Percentiles rank a stretch among this genome's conserved stretches.
These are phyloP conservation scores for Coemansia sp. DNA, from an alignment of 192 early-diverging fungal species.

Conservation along the genomic window DNA sequence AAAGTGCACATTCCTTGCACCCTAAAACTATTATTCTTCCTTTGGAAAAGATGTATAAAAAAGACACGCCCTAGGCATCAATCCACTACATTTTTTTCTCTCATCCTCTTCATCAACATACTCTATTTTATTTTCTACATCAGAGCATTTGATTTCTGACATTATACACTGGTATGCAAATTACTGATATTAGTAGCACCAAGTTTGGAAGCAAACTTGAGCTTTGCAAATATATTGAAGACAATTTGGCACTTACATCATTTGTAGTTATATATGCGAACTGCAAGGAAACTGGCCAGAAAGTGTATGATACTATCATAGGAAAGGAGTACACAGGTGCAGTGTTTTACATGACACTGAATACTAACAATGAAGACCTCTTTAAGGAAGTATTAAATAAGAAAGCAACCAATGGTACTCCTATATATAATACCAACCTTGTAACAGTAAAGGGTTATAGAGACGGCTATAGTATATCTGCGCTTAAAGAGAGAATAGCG, in stretches of 20 bases:
- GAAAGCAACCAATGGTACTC: not conserved
- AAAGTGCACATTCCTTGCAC: too few relatives aligned
- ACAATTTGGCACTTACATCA: not conserved
- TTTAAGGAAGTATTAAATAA: not conserved
- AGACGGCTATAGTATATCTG: not conserved
- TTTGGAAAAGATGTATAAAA: too few relatives aligned
- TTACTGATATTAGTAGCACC: not conserved
- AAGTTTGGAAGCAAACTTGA: not conserved
- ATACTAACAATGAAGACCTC: not conserved
- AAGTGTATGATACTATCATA: not conserved
- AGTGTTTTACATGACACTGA: not conserved
- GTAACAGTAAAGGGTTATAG: not conserved
- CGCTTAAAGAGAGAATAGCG: not conserved
- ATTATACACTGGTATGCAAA: not conserved
- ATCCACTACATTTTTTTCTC: too few relatives aligned
- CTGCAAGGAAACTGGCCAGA: not conserved
- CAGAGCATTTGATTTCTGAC: too few relatives aligned
- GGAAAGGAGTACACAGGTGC: not conserved
- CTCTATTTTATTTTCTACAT: too few relatives aligned
- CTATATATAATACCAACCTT: not conserved
- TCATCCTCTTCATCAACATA: too few relatives aligned
- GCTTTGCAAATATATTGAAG: not conserved
- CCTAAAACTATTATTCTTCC: too few relatives aligned
- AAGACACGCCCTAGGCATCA: too few relatives aligned
- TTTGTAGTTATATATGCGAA: not conserved